Conservation (phyloP, 768 basidiomycete genomes). For the Termitomyces sp. region DNA sequence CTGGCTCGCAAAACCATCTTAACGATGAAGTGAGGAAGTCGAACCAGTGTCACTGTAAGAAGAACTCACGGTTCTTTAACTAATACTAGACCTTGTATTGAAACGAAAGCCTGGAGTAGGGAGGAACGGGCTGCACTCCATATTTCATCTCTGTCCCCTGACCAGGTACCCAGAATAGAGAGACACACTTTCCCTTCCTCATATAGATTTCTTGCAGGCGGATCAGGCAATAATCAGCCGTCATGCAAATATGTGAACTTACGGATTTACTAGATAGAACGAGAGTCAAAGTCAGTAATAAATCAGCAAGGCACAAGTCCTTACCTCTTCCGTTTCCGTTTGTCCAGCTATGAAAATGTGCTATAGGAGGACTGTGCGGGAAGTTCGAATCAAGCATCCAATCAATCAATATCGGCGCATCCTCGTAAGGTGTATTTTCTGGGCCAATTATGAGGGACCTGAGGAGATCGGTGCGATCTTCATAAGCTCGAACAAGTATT, state of each 20-base stretch:
- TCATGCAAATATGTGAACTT: slow-evolving; percentile 22
- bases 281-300: slow-evolving; percentile 1
- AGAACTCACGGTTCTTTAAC: slow-evolving; percentile 83
- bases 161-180: slow-evolving; percentile 90
- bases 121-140: slow-evolving; percentile 86
- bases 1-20: slow-evolving; percentile 90
- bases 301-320: slow-evolving; percentile 12
- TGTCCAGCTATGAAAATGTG: slow-evolving; percentile 92
- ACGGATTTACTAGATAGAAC: slow-evolving; percentile 63
- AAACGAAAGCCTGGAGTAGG: slow-evolving; percentile 86
- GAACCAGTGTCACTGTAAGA: not conserved
- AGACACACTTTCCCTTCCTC: slow-evolving; percentile 95
- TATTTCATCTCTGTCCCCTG: slow-evolving; percentile 80
- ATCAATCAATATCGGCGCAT: slow-evolving; percentile 93
- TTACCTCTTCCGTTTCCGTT: slow-evolving; percentile 86
- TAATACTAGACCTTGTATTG: slow-evolving; percentile 89
- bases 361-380: slow-evolving; percentile 75
- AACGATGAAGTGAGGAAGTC: slow-evolving; percentile 2
- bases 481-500: slow-evolving; percentile 86
- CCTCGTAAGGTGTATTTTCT: slow-evolving; percentile 91
- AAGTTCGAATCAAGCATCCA: slow-evolving; percentile 86
- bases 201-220: slow-evolving; percentile 65
- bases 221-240: not conserved
- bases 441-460: slow-evolving; percentile 89
- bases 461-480: slow-evolving; percentile 83